Evolutionary conservation across 179 eudicot species (phyloP).

Genomic region (Heliamphora pulchella): DNA sequence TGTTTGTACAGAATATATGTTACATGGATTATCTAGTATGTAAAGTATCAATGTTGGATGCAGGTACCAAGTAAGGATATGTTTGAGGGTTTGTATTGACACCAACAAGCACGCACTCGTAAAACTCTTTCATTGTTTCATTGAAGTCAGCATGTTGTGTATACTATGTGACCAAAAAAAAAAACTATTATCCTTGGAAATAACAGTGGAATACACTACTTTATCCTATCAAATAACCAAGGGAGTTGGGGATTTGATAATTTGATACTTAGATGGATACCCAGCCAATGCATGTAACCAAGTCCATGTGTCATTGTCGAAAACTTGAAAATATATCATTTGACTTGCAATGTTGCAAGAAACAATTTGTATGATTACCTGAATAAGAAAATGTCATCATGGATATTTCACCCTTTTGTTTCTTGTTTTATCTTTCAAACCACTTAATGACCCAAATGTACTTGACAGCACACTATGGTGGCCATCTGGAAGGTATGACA

Average conservation of each 20-base stretch:
- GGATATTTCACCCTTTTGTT: not conserved
- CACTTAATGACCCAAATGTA: not conserved
- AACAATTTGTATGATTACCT: not conserved
- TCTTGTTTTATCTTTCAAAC: not conserved
- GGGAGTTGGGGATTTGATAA: not conserved
- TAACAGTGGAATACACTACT: not conserved
- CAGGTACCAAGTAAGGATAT: too few relatives aligned
- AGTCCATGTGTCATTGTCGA: not conserved
- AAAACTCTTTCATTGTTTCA: not conserved
- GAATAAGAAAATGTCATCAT: not conserved
- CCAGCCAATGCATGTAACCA: not conserved
- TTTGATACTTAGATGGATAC: not conserved
- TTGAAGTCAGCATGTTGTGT: not conserved
- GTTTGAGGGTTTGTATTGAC: not conserved
- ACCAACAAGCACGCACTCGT: not conserved
- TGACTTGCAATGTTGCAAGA: not conserved
- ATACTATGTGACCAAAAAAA: not conserved
- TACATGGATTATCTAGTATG: not conserved
- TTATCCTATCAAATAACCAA: not conserved
- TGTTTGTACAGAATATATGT: not conserved
- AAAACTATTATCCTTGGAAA: too few relatives aligned
- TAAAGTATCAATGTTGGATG: not conserved
- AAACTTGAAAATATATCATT: not conserved
- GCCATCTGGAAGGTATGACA: constrained; percentile 91
- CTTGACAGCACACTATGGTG: constrained; percentile 85